phyloP scores from a whole-genome alignment of 2,329 filamentous ascomycete species.

The Setomelanomma holmii region DNA sequence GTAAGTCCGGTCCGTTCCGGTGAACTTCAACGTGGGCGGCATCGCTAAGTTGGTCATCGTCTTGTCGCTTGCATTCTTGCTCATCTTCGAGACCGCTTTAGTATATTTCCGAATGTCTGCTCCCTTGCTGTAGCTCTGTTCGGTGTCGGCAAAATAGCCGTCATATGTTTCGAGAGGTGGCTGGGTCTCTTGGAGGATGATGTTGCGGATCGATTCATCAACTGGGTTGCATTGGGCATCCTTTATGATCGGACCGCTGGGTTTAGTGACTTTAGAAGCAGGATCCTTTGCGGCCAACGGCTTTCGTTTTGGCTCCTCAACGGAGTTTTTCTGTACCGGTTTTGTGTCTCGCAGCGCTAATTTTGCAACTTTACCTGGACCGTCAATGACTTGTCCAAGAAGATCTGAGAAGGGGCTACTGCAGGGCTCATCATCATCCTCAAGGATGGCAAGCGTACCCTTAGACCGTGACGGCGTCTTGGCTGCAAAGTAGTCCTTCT shows the following conservation, averaged over 20 bases:
- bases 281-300: constrained; percentile 42
- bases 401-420: constrained; percentile 78
- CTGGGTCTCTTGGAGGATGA: constrained; percentile 76
- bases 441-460: constrained; percentile 48
- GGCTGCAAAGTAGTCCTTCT: constrained; percentile 66
- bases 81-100: constrained; percentile 68
- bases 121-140: constrained; percentile 69
- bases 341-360: constrained; percentile 59
- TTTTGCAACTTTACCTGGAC: constrained; percentile 56
- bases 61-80: constrained; percentile 63
- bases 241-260: constrained; percentile 76
- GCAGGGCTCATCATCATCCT: constrained; percentile 55
- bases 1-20: constrained; percentile 71
- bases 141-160: constrained; percentile 79
- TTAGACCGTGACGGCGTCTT: constrained; percentile 78
- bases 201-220: constrained; percentile 74
- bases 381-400: constrained; percentile 57
- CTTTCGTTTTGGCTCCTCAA: constrained; percentile 20
- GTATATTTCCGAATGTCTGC: constrained; percentile 82
- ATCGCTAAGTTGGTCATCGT: constrained; percentile 65
- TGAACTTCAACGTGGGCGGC: constrained; percentile 72
- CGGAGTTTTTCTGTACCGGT: constrained; percentile 31
- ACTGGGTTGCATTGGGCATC: constrained; percentile 90
- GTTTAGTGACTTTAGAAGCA: constrained; percentile 48
- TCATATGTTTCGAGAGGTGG: constrained; percentile 76